Evolutionary conservation across 2,329 filamentous ascomycete genomes (phyloP).

Genomic region (Fusarium torreyae): DNA sequence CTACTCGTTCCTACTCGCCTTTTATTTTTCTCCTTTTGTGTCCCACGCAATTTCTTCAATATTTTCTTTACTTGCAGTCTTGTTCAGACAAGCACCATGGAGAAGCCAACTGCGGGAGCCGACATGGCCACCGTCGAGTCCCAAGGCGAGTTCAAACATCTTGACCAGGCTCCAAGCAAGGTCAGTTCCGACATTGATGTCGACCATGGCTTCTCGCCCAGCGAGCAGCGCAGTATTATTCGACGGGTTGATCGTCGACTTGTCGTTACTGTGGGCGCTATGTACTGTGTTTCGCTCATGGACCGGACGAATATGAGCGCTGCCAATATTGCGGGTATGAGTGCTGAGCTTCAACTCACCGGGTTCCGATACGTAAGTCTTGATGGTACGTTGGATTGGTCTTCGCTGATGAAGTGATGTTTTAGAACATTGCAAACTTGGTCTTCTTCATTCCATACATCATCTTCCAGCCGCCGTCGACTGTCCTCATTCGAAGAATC

Average conservation of each 20-base stretch:
- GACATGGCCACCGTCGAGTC: conserved; percentile 44
- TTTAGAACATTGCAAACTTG: conserved; percentile 74
- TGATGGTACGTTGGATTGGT: accelerated
- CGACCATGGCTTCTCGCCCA: conserved; percentile 66
- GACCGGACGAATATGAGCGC: conserved; percentile 84
- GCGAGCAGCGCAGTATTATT: conserved; percentile 78
- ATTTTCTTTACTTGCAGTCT: not conserved
- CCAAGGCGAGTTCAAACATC: conserved; percentile 47
- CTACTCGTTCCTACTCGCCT: conserved; percentile 13
- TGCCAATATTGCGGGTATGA: conserved; percentile 79
- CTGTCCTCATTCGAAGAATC: conserved; percentile 76
- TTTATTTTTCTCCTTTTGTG: conserved; percentile 13
- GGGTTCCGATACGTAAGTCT: conserved; percentile 62
- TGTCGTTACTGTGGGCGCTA: conserved; percentile 71
- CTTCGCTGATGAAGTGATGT: conserved; percentile 7
- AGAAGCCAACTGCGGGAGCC: conserved; percentile 34
- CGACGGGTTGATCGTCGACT: conserved; percentile 77
- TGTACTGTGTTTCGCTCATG: conserved; percentile 85
- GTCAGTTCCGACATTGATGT: conserved; percentile 46
- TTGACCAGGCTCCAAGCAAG: conserved; percentile 45
- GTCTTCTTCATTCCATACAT: conserved; percentile 84
- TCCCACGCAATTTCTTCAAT: conserved; percentile 1
- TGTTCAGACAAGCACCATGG: conserved; percentile 41
- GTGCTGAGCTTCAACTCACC: conserved; percentile 61
- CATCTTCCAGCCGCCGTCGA: conserved; percentile 79